These are phyloP conservation scores for Microcera coccophila DNA, from an alignment of 2,329 filamentous ascomycete species.

Conservation along the genomic window DNA sequence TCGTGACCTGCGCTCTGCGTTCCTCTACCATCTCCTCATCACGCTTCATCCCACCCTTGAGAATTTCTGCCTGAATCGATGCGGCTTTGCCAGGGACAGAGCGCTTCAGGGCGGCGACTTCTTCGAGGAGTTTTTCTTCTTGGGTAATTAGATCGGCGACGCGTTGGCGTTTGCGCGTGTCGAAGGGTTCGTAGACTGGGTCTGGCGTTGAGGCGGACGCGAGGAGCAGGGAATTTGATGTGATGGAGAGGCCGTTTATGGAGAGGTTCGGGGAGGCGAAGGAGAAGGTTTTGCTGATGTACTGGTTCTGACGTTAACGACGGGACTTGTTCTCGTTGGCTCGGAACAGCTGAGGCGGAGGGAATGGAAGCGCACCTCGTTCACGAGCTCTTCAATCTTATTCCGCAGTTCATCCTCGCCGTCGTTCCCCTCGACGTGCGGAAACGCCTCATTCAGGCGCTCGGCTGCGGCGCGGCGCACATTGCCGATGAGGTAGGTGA, in stretches of 20 bases:
- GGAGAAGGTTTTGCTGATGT: conserved; percentile 58
- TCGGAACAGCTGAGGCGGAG: not conserved
- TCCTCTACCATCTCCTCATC: conserved; percentile 45
- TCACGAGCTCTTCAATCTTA: conserved; percentile 57
- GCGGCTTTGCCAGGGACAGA: conserved; percentile 47
- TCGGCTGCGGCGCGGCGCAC: conserved; percentile 64
- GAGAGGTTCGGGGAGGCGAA: conserved; percentile 56
- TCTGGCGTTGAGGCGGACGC: conserved; percentile 20
- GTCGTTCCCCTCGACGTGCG: conserved; percentile 50
- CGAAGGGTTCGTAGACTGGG: conserved; percentile 55
- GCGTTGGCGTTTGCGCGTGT: conserved; percentile 54
- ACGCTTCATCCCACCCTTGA: conserved; percentile 38
- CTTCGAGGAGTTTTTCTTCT: conserved; percentile 61
- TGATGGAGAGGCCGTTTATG: conserved; percentile 58
- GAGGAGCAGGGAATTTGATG: conserved; percentile 38
- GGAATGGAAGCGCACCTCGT: conserved; percentile 43
- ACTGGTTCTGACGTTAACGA: conserved; percentile 37
- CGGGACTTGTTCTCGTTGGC: not conserved
- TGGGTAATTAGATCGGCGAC: conserved; percentile 58
- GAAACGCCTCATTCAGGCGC: conserved; percentile 65
- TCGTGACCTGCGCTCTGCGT: conserved; percentile 21
- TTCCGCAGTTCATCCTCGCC: conserved; percentile 55
- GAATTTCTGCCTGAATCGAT: conserved; percentile 37
- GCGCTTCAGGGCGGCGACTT: conserved; percentile 59
- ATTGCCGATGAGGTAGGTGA: conserved; percentile 65